Percentiles rank a stretch among this genome's conserved stretches.
phyloP scores from a whole-genome alignment of 768 basidiomycete species.

The Mycena belliarum region DNA sequence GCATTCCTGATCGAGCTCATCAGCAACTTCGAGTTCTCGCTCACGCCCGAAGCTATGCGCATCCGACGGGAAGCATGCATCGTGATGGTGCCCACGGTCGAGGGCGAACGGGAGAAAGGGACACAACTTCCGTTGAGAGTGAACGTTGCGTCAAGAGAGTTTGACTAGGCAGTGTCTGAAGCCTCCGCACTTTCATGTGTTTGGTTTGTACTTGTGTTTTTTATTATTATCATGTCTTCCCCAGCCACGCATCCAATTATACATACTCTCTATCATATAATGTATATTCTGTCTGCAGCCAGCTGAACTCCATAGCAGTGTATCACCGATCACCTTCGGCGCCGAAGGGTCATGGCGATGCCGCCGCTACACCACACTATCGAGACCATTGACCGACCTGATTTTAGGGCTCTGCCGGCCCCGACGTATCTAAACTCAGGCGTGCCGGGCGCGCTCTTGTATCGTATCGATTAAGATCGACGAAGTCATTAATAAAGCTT shows the following conservation, averaged over 20 bases:
- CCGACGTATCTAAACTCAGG: too few relatives aligned
- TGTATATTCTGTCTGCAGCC: too few relatives aligned
- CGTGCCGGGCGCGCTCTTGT: too few relatives aligned
- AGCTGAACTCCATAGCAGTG: too few relatives aligned
- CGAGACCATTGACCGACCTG: too few relatives aligned
- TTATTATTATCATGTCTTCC: slow-evolving; percentile 8
- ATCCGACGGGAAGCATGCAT: slow-evolving; percentile 41
- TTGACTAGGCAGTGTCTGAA: not conserved
- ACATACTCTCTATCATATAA: too few relatives aligned
- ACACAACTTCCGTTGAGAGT: slow-evolving; percentile 42
- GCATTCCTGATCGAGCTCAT: slow-evolving; percentile 59
- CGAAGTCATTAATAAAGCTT: not conserved
- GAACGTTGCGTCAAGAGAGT: slow-evolving; percentile 32
- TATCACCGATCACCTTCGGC: too few relatives aligned
- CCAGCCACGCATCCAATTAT: not conserved
- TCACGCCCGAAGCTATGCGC: slow-evolving; percentile 35
- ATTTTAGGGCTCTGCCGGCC: too few relatives aligned
- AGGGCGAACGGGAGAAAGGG: slow-evolving; percentile 44
- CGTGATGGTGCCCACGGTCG: slow-evolving; percentile 44
- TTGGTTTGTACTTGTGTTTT: not conserved
- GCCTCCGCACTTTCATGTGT: not conserved
- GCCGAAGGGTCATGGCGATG: too few relatives aligned
- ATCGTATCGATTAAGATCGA: slow-evolving; percentile 17
- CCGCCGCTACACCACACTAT: too few relatives aligned
- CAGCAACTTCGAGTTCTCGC: slow-evolving; percentile 53